Conservation (phyloP, 805 yeast species). For the Ogataea pini region DNA sequence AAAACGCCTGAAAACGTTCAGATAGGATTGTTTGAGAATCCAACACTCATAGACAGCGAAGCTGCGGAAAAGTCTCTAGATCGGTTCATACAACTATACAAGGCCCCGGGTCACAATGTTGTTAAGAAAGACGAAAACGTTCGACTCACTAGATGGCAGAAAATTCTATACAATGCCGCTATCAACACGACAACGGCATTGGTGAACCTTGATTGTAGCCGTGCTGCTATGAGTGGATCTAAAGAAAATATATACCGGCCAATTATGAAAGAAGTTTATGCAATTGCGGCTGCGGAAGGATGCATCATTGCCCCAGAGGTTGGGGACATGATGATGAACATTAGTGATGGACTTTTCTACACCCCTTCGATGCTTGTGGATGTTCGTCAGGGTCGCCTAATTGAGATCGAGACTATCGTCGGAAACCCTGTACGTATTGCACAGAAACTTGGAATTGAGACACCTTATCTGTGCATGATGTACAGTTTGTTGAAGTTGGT, state of each 20-base stretch:
- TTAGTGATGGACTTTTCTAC: slow-evolving; percentile 41
- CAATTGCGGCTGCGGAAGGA: slow-evolving; percentile 50
- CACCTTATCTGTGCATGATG: slow-evolving; percentile 59
- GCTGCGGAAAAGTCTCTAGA: slow-evolving; percentile 26
- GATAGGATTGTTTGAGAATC: slow-evolving; percentile 37
- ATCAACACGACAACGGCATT: slow-evolving; percentile 44
- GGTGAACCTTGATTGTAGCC: slow-evolving; percentile 37
- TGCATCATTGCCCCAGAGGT: slow-evolving; percentile 36
- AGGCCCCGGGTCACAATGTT: slow-evolving; percentile 25
- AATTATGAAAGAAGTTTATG: slow-evolving; percentile 44
- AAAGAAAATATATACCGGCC: slow-evolving; percentile 34
- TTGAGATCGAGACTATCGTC: slow-evolving; percentile 44
- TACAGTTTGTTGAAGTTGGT: slow-evolving; percentile 58
- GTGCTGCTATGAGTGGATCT: slow-evolving; percentile 30
- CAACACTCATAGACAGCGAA: slow-evolving; percentile 23
- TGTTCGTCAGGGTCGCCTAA: slow-evolving; percentile 36
- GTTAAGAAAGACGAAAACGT: slow-evolving; percentile 34
- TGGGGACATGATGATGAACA: slow-evolving; percentile 36
- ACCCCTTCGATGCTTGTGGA: slow-evolving; percentile 51
- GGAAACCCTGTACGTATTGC: slow-evolving; percentile 43
- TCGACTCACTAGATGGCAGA: slow-evolving; percentile 42
- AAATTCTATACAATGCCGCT: slow-evolving; percentile 46
- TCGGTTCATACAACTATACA: slow-evolving; percentile 32
- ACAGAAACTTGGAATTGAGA: slow-evolving; percentile 38
- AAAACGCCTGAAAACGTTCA: slow-evolving; percentile 35